Evolutionary conservation across 371 early-diverging fungal species (phyloP), one percentile per base, ranked within the genome.

Genomic region (Umbelopsis sp.): DNA sequence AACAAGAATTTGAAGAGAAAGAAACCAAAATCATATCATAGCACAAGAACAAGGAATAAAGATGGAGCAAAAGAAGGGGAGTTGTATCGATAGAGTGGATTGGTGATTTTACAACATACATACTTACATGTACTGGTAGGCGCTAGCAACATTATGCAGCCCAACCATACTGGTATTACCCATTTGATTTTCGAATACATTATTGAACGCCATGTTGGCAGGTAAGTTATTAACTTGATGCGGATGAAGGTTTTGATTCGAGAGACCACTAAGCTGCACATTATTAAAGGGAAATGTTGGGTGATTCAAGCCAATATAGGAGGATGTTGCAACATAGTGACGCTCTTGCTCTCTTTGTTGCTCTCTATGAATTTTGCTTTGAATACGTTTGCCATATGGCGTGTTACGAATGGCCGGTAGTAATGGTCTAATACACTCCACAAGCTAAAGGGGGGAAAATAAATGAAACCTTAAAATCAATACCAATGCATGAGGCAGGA

Each of bases 301-400:
- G 18, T 57, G 57, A 35, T 35, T 57, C 18, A 57, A 18, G 35
- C 57, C 57, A 14, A 57, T 57, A 57, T 35, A 57, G 16, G 57
- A 29, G 12, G 57, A 57, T 16, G 57, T 32, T 11, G 57, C 57
- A 9, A 57, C 7, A 57, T 35, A 57, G 18, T 57, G 57, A 5
- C 57, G 57, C 18, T 35, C 57, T 57, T 57, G 57, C 16, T 57
- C 57, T 29, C 57, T 29, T 35, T 74, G 65, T 50, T 79, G 82
- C 44, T 89, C 87, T 12, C 87, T 86, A 65, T 86, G 84, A 20
- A 95, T 87, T 79, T 93, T 94, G 78, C 86, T 87, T 71, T 90
- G 89, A 64, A 94, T 93, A 44, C 95, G 93, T 76, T 93, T 94
- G 62, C 96, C 95, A 72, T 95, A 92, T 5, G 96, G 94, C 0